A percentile compares a stretch with the other conserved stretches of the same genome.
phyloP scores from a whole-genome alignment of 176 grass and related monocot species.

The Bolboschoenus planiculmis region DNA sequence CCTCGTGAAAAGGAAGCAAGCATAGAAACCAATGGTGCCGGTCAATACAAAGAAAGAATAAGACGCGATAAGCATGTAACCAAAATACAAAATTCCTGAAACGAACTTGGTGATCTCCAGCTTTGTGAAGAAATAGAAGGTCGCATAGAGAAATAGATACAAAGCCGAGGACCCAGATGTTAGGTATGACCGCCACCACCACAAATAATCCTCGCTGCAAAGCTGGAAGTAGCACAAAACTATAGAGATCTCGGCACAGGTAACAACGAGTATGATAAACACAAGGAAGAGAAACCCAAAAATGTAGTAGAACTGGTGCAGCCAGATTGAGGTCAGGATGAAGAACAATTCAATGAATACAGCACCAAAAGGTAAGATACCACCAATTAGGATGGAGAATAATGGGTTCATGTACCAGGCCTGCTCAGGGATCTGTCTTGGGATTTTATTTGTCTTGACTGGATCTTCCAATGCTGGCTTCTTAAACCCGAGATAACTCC shows the following conservation, averaged over 20 bases:
- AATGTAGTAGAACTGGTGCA: slow-evolving; percentile 92
- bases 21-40: slow-evolving; percentile 76
- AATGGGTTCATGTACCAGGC: slow-evolving; percentile 92
- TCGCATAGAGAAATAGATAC: slow-evolving; percentile 76
- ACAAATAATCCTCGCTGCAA: slow-evolving; percentile 90
- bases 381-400: slow-evolving; percentile 74
- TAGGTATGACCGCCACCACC: slow-evolving; percentile 91
- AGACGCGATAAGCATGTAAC: slow-evolving; percentile 83
- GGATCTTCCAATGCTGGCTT: slow-evolving; percentile 73
- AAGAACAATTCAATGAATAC: slow-evolving; percentile 94
- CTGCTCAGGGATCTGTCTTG: slow-evolving; percentile 72
- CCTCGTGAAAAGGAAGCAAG: slow-evolving; percentile 79
- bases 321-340: slow-evolving; percentile 87
- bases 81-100: slow-evolving; percentile 70
- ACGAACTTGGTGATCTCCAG: slow-evolving; percentile 82
- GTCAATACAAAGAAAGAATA: slow-evolving; percentile 84
- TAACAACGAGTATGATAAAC: slow-evolving; percentile 76
- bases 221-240: slow-evolving; percentile 94
- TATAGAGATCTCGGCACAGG: slow-evolving; percentile 86
- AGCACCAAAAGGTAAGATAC: slow-evolving; percentile 83
- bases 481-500: slow-evolving; percentile 79
- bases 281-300: slow-evolving; percentile 92
- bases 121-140: slow-evolving; percentile 93
- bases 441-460: slow-evolving; percentile 92
- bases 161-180: slow-evolving; percentile 88